Base-by-base conservation (phyloP, 2,329 filamentous ascomycete species). In the Pyrenochaeta sp. region DNA sequence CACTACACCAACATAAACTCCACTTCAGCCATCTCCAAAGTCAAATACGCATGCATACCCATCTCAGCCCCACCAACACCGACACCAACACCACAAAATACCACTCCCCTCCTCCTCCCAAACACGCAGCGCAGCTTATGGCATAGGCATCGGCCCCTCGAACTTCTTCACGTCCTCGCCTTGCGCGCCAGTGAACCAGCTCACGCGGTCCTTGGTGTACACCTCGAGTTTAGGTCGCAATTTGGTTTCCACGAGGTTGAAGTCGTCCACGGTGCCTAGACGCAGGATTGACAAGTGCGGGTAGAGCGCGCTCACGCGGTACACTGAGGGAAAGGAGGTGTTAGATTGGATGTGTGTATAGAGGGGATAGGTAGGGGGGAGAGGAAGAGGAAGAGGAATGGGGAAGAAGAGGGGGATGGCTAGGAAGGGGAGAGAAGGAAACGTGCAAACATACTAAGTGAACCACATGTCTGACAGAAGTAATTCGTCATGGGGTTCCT, bases 211-310 rank as follows among this genome's bases (percentile, higher is more conserved):
- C 62, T 81, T 76, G 1, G 68, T 67, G 61, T 77, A 86, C 31
- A 75, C 69, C 71, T 86, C 84, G 0, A 75, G 48, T 44, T 59
- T 63, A 0, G 84, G 83, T 58, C 69, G 79, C 51, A 87, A 62
- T 57, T 76, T 79, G 0, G 77, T 81, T 68, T 86, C 81, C 22
- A 79, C 75, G 36, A 87, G 57, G 35, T 59, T 64, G 37, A 83
- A 83, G 66, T 87, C 83, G 60, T 87, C 84, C 1, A 87, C 77
- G 0, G 81, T 85, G 0, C 84, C 84, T 35, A 84, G 76, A 0
- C 84, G 69, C 45, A 81, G 38, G 32, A 86, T 77, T 24, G 65
- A 78, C 29, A 47, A 44, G 0, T 73, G 79, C 0, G 81, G 80
- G 39, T 73, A 78, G 0, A 58, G 68, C 1, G 66, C 56, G 4